A percentile compares a stretch with the other conserved stretches of the same genome.
Conservation (phyloP, 2,329 filamentous ascomycete genomes). For the Claviceps spartinae region DNA sequence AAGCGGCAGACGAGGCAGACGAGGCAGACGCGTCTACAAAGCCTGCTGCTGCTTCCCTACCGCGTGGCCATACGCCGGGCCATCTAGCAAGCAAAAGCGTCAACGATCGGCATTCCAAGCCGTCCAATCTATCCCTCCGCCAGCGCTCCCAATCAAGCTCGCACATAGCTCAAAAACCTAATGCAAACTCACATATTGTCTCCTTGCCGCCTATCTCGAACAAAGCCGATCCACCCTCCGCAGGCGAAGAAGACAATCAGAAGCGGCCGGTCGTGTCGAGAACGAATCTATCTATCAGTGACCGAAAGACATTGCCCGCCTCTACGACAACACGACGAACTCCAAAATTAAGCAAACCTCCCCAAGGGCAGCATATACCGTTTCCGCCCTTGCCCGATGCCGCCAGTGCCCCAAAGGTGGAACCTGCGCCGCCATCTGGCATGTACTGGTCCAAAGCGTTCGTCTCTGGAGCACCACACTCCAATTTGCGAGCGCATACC, state of each 20-base stretch:
- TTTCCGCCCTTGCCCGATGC: slow-evolving; percentile 46
- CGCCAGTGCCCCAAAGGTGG: slow-evolving; percentile 43
- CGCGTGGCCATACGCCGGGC: slow-evolving; percentile 48
- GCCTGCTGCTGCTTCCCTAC: slow-evolving; percentile 21
- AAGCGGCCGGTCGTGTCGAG: slow-evolving; percentile 12
- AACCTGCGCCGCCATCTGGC: slow-evolving; percentile 49
- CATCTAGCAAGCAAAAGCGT: slow-evolving; percentile 45
- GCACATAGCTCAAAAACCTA: slow-evolving; percentile 17
- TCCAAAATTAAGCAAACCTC: slow-evolving; percentile 13
- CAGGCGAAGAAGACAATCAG: slow-evolving; percentile 15
- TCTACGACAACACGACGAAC: slow-evolving; percentile 8
- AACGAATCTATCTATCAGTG: slow-evolving; percentile 13
- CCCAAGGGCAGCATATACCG: slow-evolving; percentile 28
- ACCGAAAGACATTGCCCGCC: slow-evolving; percentile 11
- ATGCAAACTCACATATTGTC: slow-evolving; percentile 11
- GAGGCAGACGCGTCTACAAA: slow-evolving; percentile 21
- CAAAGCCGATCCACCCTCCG: slow-evolving; percentile 13
- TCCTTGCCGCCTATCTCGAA: slow-evolving; percentile 14
- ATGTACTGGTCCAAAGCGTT: slow-evolving; percentile 61
- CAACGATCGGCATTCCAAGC: slow-evolving; percentile 33
- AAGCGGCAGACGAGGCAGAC: no score
- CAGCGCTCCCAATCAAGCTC: slow-evolving; percentile 40
- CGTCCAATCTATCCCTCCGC: slow-evolving; percentile 38
- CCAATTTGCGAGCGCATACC: slow-evolving; percentile 51
- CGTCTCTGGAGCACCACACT: slow-evolving; percentile 47